Percentiles rank a stretch among this genome's conserved stretches.
Conservation (phyloP, 768 basidiomycete species). For the Kwoniella shandongensis region DNA sequence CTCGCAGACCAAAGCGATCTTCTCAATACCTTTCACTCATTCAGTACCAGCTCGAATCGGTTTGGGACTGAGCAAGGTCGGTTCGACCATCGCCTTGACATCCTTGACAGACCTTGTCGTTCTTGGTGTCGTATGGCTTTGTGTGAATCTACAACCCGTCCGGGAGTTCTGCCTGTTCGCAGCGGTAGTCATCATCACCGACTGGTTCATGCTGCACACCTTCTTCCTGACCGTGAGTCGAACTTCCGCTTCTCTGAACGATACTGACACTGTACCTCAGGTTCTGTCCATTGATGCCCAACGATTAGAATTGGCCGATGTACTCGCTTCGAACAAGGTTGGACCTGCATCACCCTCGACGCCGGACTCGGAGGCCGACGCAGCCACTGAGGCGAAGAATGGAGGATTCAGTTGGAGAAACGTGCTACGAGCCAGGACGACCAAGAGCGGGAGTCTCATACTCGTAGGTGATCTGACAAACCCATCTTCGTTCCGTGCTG, state of each 20-base stretch:
- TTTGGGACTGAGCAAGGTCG: slow-evolving; percentile 80
- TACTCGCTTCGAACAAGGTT: slow-evolving; percentile 53
- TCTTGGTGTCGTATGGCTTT: slow-evolving; percentile 71
- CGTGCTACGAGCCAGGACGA: slow-evolving; percentile 36
- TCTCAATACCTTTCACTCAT: slow-evolving; percentile 45
- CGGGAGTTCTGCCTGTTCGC: slow-evolving; percentile 92
- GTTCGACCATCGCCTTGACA: slow-evolving; percentile 88
- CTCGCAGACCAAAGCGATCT: slow-evolving; percentile 30
- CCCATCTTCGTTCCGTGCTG: not conserved
- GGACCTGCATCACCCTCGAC: slow-evolving; percentile 10
- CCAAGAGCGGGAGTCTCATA: slow-evolving; percentile 46
- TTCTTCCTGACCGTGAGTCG: slow-evolving; percentile 80
- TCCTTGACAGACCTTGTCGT: slow-evolving; percentile 82
- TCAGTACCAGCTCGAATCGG: slow-evolving; percentile 79
- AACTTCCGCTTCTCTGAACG: not conserved
- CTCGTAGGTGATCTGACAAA: slow-evolving; percentile 24
- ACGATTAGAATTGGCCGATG: slow-evolving; percentile 83
- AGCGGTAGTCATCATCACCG: slow-evolving; percentile 88
- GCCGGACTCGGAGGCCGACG: not conserved
- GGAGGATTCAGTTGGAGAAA: slow-evolving; percentile 31
- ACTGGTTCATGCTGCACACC: slow-evolving; percentile 95
- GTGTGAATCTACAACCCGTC: slow-evolving; percentile 71
- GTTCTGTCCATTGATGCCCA: slow-evolving; percentile 89
- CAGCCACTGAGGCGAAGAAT: slow-evolving; percentile 6
- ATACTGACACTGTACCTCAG: slow-evolving; percentile 18